Evolutionary conservation across 768 basidiomycete genomes (phyloP), one percentile per base, ranked within the genome.

Genomic region (Hygrocybe coccinea): DNA sequence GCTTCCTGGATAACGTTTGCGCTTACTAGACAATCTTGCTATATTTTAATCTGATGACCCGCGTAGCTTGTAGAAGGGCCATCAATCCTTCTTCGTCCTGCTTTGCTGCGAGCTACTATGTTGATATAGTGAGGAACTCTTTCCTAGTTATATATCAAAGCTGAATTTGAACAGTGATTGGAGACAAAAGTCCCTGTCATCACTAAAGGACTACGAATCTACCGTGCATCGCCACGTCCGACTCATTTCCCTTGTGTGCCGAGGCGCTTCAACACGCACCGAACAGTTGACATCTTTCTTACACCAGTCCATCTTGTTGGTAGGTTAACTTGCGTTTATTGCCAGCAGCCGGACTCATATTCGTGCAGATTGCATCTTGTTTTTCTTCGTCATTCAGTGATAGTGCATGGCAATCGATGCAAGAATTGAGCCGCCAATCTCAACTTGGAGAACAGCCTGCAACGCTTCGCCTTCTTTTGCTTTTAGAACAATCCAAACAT

Each of bases 51-150:
- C 49, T 60, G 52, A 55, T 59, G 33, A 35, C 48, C 14, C 48
- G 15, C 17, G 19, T 44, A 60, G 66, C 5, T 35, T 14, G 39
- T 58, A 51, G 54, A 61, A 37, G 75, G 74, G 10, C 73, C 81
- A n/a, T 63, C 70, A 8, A 56, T 76, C 35, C 70, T 85, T 34
- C 67, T 82, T 49, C 71, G 65, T 19, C 79, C 83, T 6, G 67
- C 69, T 17, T 69, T 74, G 37, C 69, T 84, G 44, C 60, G 67
- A 38, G 59, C 62, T 5, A 65, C 71, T 4, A 50, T 81, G 41
- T 58, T 66, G 57, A 67, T 71, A 44, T 81, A 78, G 81, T 79
- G 65, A 50, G 69, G 39, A 45, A 41, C 53, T 14, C 35, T 56
- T 48, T 25, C 39, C 43, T 37, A 33, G 46, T 55, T 36, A 41